These are phyloP conservation scores for Gossypium arboreum DNA, from an alignment of 345 rosid species.

Conservation along the genomic window DNA sequence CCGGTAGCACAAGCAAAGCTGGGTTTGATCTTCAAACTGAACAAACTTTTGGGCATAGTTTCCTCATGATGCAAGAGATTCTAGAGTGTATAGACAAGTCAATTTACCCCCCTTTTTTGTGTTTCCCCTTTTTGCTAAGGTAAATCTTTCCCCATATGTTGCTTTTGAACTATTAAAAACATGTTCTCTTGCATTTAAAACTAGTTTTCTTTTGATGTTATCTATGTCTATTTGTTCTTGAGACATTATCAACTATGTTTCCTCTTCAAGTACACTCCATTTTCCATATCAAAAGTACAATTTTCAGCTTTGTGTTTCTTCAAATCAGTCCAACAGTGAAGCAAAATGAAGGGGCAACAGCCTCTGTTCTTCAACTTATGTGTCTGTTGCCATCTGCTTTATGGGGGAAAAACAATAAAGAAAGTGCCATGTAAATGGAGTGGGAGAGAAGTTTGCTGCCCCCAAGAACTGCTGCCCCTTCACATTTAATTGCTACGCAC, in stretches of 20 bases:
- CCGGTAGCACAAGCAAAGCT: background rate
- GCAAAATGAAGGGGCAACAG: background rate
- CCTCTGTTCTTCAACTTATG: background rate
- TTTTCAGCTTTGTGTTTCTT: background rate
- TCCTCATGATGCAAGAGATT: slow-evolving; percentile 21
- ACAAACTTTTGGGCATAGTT: slow-evolving; percentile 16
- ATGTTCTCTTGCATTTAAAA: slow-evolving; percentile 4
- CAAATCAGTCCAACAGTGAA: background rate
- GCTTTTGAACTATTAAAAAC: slow-evolving; percentile 23
- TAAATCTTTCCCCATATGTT: slow-evolving; percentile 16
- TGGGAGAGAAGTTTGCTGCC: slow-evolving; percentile 39
- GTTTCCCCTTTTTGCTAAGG: slow-evolving; percentile 28
- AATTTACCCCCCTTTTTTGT: slow-evolving; percentile 17
- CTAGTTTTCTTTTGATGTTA: background rate
- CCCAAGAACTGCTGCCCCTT: slow-evolving; percentile 7
- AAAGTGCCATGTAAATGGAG: slow-evolving; percentile 16
- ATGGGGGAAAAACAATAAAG: slow-evolving; percentile 13
- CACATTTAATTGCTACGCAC: background rate
- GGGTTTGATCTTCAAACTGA: background rate
- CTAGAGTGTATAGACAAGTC: slow-evolving; percentile 39
- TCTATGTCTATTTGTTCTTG: background rate
- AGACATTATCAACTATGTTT: background rate
- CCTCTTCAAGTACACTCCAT: background rate
- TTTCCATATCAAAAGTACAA: background rate
- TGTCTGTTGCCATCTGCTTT: slow-evolving; percentile 33